Conservation (phyloP, 257 asterid species). For the Rhazya stricta region DNA sequence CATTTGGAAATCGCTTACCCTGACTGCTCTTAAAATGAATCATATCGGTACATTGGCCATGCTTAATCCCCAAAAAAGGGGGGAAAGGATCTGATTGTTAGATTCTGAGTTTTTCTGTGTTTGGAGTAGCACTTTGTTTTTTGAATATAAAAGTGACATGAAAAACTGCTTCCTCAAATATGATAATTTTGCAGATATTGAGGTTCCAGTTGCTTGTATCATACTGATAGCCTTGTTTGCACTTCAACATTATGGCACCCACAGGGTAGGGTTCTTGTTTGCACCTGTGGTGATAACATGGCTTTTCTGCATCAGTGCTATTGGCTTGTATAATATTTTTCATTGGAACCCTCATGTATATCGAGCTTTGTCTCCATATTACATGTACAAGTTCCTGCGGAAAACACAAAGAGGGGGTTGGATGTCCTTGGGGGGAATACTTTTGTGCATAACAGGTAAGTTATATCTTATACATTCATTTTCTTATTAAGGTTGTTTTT, state of each 20-base stretch:
- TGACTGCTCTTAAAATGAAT: not conserved
- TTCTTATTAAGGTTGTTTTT: not conserved
- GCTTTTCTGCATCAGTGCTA: constrained; percentile 81
- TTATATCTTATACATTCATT: not conserved
- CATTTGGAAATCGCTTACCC: not conserved
- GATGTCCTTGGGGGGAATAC: constrained; percentile 94
- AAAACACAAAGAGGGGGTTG: constrained; percentile 80
- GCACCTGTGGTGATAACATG: constrained; percentile 91
- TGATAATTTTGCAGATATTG: constrained; percentile 68
- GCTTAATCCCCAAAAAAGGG: not conserved
- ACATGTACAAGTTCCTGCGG: constrained; percentile 82
- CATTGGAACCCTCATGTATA: constrained; percentile 80
- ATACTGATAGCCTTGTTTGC: constrained; percentile 82
- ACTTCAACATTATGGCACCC: constrained; percentile 98
- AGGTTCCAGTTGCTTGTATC: constrained; percentile 77
- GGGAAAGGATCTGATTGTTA: not conserved
- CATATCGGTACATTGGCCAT: not conserved
- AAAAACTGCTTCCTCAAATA: constrained; percentile 19
- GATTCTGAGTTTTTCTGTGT: not conserved
- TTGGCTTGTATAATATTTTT: constrained; percentile 74
- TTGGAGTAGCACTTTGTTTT: not conserved
- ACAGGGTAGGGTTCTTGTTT: constrained; percentile 93
- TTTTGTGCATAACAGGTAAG: constrained; percentile 83
- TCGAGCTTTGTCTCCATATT: constrained; percentile 76
- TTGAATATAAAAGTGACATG: constrained; percentile 7